Base-by-base conservation (phyloP, 1,284 basidiomycete genomes). In the Austroboletus niveus region DNA sequence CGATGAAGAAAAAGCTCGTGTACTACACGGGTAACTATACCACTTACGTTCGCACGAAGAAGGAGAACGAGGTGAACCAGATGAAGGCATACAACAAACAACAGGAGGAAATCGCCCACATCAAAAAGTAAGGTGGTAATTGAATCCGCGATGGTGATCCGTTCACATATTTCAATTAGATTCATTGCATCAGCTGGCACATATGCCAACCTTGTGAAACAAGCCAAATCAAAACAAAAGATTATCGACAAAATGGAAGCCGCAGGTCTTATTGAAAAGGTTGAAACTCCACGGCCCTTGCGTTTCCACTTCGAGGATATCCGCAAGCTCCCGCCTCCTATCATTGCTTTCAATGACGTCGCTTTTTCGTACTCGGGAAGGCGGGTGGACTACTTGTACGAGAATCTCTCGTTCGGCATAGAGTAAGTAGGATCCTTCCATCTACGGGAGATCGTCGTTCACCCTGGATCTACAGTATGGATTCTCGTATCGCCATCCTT, bases 231-330 rank as follows among this genome's bases (percentile, higher is more conserved):
- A 45, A 99, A 99, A 77, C 96, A 98, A 73, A 98, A 99, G 79
- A 97, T 97, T 59, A 97, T 99, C 72, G 96, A 99, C 81, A 99
- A 99, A 84, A 98, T 99, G 96, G 96, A 98, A 79, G 96, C 96
- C n/a, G 96, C 95, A 12, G 96, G 96, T 63, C 80, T 98, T 41
- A 81, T 98, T 65, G 93, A 98, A 75, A 93, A 93, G 72, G 78
- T 98, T 52, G 89, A 92, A 66, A 67, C 71, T 8, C 79, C 82
- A 46, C 85, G 82, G 64, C 82, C 83, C 39, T 76, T 98, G 49
- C 81, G 85, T 49, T 99, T 98, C 84, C 88, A 97, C 81, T 98
- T 98, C 69, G 95, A 98, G 72, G 94, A 97, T 66, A 84, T 98
- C 56, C 79, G 84, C 63, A 94, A 91, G 73, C 84, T 99, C 15